Percentiles rank a stretch among this genome's conserved stretches.
phyloP scores from a whole-genome alignment of 164 flowering plant genomes.

The Litsea cubeba region DNA sequence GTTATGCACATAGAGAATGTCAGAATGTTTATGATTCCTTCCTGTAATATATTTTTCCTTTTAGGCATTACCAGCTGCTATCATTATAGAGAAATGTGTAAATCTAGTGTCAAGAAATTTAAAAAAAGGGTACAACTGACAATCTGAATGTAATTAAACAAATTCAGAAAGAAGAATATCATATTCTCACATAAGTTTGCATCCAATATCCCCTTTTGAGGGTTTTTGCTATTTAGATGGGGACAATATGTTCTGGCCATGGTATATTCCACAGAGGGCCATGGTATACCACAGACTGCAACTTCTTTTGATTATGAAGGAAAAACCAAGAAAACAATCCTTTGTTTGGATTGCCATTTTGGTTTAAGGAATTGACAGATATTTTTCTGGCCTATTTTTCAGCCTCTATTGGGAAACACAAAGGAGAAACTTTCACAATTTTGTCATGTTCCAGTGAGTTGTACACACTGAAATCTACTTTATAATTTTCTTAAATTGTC shows the following conservation, averaged over 20 bases:
- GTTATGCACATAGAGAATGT: no score
- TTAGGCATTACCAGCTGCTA: no score
- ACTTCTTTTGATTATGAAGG: background rate
- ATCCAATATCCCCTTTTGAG: no score
- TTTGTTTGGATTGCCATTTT: no score
- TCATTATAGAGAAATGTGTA: no score
- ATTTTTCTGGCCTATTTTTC: constrained; percentile 27
- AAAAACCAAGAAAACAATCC: no score
- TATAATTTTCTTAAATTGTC: background rate
- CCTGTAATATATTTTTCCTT: no score
- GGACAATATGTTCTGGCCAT: background rate
- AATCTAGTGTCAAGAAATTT: no score
- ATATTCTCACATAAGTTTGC: no score
- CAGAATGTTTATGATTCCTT: no score
- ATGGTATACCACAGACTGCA: background rate
- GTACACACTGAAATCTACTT: constrained; percentile 7
- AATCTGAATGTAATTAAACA: background rate
- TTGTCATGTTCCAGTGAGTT: constrained; percentile 92
- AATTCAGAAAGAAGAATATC: background rate
- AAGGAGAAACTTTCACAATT: constrained; percentile 93
- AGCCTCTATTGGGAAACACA: constrained; percentile 77
- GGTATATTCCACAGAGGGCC: background rate
- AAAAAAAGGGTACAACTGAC: background rate
- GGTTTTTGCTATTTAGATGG: no score
- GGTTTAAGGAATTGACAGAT: background rate